Percentiles rank a stretch among this genome's conserved stretches.
Conservation (phyloP, 441 rosid species). For the Geranium incanum region DNA sequence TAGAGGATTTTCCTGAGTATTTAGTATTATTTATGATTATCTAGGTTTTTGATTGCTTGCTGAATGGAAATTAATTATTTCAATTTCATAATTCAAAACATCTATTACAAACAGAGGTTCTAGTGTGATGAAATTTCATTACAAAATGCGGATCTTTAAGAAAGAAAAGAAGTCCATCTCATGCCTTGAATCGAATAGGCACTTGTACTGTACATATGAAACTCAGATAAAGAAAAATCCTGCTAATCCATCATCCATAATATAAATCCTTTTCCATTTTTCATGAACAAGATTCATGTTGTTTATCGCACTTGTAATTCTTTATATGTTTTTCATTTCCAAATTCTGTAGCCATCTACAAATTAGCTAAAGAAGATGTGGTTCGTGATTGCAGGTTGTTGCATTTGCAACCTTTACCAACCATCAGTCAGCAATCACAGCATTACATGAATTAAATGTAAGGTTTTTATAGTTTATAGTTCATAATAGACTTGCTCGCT, state of each 20-base stretch:
- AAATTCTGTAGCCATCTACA: not conserved
- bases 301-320: not conserved
- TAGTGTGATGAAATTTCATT: not conserved
- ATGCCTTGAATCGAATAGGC: not conserved
- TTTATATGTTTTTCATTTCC: not conserved
- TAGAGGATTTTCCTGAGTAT: not conserved
- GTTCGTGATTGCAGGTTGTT: slow-evolving; percentile 49
- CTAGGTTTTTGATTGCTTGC: not conserved
- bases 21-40: not conserved
- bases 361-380: not conserved
- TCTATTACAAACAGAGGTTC: not conserved
- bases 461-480: slow-evolving; percentile 22
- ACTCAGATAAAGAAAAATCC: not conserved
- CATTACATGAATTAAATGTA: slow-evolving; percentile 61
- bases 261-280: not conserved
- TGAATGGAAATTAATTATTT: not conserved
- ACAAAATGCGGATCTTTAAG: not conserved
- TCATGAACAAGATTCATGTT: not conserved
- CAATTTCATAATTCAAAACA: not conserved
- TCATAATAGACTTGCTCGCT: not conserved
- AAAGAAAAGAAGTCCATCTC: not conserved
- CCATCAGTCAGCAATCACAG: slow-evolving; percentile 64
- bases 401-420: slow-evolving; percentile 79
- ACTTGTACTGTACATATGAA: not conserved
- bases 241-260: not conserved